Base-by-base conservation (phyloP, 2,329 filamentous ascomycete species). In the Neofusicoccum sp. region DNA sequence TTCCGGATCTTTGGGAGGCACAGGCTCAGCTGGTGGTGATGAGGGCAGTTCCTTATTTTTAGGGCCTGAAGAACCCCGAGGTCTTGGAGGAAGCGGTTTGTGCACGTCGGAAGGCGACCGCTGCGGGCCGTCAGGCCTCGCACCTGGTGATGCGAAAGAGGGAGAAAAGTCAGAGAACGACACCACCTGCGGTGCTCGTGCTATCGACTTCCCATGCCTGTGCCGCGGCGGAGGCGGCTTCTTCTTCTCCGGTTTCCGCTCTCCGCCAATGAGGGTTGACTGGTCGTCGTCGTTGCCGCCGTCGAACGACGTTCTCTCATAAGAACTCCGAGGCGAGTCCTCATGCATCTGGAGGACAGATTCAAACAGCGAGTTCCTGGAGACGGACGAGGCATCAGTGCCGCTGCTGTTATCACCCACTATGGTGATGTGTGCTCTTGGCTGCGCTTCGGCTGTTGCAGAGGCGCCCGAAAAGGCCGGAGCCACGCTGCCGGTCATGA, bases 201-300 rank as follows among this genome's bases (percentile, higher is more conserved):
- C 81, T 73, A 60, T 60, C 12, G 58, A 60, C 20, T 89, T 93
- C 4, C 91, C 91, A 75, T 93, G 89, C 59, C 89, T 85, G 56
- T 89, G 91, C 69, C 84, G 91, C 9, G 89, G 89, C 6, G 72
- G 68, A 24, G 90, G 89, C 12, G 89, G 88, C 64, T 84, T 85
- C 73, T 85, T 86, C 70, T 88, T 89, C 65, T 81, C 76, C 41
- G 77, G 71, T 51, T 56, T 70, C 65, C 20, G 70, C 62, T 49
- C 69, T 51, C 70, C 68, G 20, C 58, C 38, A 30, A 70, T 64
- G 26, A 70, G 61, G 9, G 63, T 64, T 44, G 65, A 63, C 14
- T 60, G 76, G 58, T 83, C 79, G 3, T 81, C 76, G 3, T 75
- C 76, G 40, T 79, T 78, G 31, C 28, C 58, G 14, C 34, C 57